A percentile compares a stretch with the other conserved stretches of the same genome.
These are phyloP conservation scores for Claviceps sorghi DNA, from an alignment of 2,329 filamentous ascomycete genomes.

Conservation along the genomic window DNA sequence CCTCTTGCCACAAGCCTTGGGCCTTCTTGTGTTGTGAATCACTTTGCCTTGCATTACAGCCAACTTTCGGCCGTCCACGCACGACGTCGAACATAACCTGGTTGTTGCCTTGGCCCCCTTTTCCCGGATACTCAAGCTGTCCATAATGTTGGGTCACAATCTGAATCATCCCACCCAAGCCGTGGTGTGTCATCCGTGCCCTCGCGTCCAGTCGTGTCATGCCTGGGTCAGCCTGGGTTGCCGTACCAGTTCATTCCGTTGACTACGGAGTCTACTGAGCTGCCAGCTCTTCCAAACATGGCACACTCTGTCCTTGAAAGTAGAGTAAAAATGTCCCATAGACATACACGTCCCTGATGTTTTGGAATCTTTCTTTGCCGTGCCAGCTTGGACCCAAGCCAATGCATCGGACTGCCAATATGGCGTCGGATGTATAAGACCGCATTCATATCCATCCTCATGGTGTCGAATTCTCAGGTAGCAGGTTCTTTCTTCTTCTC, in stretches of 20 bases:
- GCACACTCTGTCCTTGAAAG: not conserved
- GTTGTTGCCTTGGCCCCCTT: not conserved
- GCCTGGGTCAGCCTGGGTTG: not conserved
- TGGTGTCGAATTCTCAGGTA: not conserved
- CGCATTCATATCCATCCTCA: slow-evolving; percentile 2
- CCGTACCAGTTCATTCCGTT: not conserved
- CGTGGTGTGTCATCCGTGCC: slow-evolving; percentile 3
- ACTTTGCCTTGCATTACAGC: not conserved
- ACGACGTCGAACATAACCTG: not conserved
- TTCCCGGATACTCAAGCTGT: not conserved
- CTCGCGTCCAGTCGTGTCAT: slow-evolving; percentile 3
- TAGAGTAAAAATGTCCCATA: not conserved
- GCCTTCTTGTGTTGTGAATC: not conserved
- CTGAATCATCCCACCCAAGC: slow-evolving; percentile 4
- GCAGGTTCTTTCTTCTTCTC: not conserved
- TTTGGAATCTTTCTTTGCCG: not conserved
- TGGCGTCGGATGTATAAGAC: slow-evolving; percentile 7
- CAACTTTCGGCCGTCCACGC: not conserved
- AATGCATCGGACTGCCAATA: slow-evolving; percentile 2
- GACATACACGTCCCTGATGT: slow-evolving; percentile 1
- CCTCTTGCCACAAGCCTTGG: not conserved
- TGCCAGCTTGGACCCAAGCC: slow-evolving; percentile 3
- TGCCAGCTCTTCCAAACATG: not conserved
- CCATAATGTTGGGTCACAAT: slow-evolving; percentile 2
- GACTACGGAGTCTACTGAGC: slow-evolving; percentile 1